Evolutionary conservation across 2,329 filamentous ascomycete species (phyloP).

Genomic region (Dactylellina sp.): DNA sequence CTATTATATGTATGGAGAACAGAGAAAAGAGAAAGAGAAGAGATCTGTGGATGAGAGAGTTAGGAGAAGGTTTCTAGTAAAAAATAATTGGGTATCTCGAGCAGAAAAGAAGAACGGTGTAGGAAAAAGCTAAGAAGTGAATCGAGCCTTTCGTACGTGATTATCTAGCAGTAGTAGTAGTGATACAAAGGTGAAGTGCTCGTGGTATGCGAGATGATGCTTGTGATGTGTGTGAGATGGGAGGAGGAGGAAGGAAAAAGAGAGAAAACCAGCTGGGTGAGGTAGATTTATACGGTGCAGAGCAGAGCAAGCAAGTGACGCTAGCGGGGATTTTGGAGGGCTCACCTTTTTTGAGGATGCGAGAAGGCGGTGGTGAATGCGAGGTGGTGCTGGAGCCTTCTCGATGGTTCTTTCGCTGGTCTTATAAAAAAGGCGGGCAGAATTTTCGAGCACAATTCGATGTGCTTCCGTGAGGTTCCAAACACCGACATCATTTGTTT

Average conservation of each 20-base stretch:
- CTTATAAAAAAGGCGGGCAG: slow-evolving; percentile 40
- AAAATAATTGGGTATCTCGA: slow-evolving; percentile 57
- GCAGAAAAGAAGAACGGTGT: slow-evolving; percentile 23
- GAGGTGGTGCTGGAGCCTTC: slow-evolving; percentile 38
- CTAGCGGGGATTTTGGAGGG: slow-evolving; percentile 1
- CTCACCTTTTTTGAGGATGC: slow-evolving; percentile 16
- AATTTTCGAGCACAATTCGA: slow-evolving; percentile 50
- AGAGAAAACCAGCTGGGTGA: slow-evolving; percentile 61
- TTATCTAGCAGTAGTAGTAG: no score
- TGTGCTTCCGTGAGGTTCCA: slow-evolving; percentile 54
- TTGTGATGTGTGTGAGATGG: slow-evolving; percentile 18
- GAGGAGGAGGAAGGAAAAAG: slow-evolving; percentile 28
- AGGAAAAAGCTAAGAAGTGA: slow-evolving; percentile 57
- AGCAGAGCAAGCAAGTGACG: slow-evolving; percentile 2
- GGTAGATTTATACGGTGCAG: slow-evolving; percentile 40
- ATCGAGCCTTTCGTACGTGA: slow-evolving; percentile 38
- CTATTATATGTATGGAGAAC: slow-evolving; percentile 49
- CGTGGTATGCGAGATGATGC: slow-evolving; percentile 20
- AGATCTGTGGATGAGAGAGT: slow-evolving; percentile 25
- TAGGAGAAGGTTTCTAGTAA: slow-evolving; percentile 61
- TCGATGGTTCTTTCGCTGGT: slow-evolving; percentile 38
- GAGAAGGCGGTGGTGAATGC: slow-evolving; percentile 1
- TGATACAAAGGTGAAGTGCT: no score
- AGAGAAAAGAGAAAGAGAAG: slow-evolving; percentile 11
- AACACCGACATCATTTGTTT: slow-evolving; percentile 38